Evolutionary conservation across 2,329 filamentous ascomycete species (phyloP), one percentile per base, ranked within the genome.

Genomic region (Epichloe festucae): DNA sequence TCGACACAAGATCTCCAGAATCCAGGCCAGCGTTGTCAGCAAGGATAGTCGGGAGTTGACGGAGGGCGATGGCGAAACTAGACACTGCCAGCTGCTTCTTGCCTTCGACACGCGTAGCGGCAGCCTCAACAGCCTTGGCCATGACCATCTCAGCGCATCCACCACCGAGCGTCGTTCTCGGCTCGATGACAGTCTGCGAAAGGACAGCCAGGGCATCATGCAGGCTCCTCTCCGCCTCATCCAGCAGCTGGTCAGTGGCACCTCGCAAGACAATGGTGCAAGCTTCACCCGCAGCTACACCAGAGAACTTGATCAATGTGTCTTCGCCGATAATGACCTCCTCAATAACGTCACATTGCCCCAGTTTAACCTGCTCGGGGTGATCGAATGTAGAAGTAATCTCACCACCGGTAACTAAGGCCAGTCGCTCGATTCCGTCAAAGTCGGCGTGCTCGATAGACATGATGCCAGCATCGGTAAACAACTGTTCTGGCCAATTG

Each of bases 401-500:
- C 73, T 98, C 93, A 63, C 91, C 93, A 56, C 93, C 93, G 5
- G 93, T 98, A 44, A 98, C 93, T 48, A 98, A 77, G 10, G 93
- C 91, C 60, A 98, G 72, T 43, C 93, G 82, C 76, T 98, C 93
- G 59, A 98, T 94, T 57, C 93, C 93, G 66, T 98, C 93, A 65
- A 98, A 98, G 72, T 98, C 93, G 58, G 93, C 93, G 68, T 98
- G 93, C 74, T 98, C 93, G 61, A 98, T 98, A 31, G 89, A 95
- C 77, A 95, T 87, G 70, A 98, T 97, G 56, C 93, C 93, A 7
- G 90, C 91, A 68, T 98, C 93, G 38, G 91, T 89, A 65, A 98
- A 98, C 46, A 98, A 84, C 73, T 98, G 93, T 72, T 98, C 93
- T 5, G 93, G 93, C 93, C 93, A 98, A 78, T 98, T 98, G 79